Percentiles rank a stretch among this genome's conserved stretches.
Conservation (phyloP, 116 monocot species). For the Dioscorea cayenensis region DNA sequence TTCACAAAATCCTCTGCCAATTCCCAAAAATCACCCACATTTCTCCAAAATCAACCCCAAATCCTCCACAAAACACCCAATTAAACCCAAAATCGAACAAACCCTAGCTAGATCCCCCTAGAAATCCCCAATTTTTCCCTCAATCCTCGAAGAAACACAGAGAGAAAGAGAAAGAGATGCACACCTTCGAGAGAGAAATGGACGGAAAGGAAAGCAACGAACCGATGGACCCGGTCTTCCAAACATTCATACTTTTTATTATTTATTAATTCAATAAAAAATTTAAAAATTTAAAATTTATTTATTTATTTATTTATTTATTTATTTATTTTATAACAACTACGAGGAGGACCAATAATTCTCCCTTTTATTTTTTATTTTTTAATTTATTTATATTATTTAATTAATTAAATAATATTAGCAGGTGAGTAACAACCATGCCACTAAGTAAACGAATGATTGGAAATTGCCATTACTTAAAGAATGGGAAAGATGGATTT, state of each 20-base stretch:
- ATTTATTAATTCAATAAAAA: no score
- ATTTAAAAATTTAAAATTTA: no score
- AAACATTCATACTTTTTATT: background rate
- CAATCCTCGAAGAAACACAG: background rate
- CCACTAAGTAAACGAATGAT: no score
- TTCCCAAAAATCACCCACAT: slow-evolving; percentile 3
- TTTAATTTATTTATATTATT: no score
- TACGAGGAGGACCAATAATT: no score
- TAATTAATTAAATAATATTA: no score
- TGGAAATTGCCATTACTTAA: no score
- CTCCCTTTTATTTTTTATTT: no score
- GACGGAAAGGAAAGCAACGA: background rate
- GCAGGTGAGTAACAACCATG: no score
- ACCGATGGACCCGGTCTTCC: slow-evolving; percentile 20
- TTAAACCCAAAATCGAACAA: background rate
- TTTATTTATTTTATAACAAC: no score
- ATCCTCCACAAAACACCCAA: background rate
- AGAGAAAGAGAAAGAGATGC: background rate
- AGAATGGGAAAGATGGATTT: no score
- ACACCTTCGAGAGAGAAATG: background rate
- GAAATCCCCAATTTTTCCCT: background rate
- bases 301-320: no score
- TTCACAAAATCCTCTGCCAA: background rate
- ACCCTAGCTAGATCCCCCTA: background rate
- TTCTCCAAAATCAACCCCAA: background rate